Evolutionary conservation across 2,329 filamentous ascomycete genomes (phyloP).

Genomic region (Ceratocystis eucalypticola): DNA sequence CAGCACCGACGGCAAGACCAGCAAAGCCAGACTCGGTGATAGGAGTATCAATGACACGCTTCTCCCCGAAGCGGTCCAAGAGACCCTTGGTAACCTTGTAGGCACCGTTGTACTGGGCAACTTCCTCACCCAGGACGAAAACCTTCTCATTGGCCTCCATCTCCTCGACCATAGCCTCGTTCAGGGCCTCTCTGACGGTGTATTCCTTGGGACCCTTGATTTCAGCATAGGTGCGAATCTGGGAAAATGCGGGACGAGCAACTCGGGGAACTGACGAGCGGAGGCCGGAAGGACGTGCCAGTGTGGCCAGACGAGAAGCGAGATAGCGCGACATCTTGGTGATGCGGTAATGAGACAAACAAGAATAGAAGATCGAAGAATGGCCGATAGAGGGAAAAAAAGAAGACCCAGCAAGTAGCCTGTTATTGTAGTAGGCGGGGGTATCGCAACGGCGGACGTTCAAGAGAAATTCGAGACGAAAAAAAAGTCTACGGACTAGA

Average conservation of each 20-base stretch:
- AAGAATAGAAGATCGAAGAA: background rate
- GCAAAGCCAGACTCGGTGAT: slow-evolving; percentile 96
- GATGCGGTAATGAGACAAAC: slow-evolving; percentile 2
- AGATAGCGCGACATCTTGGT: slow-evolving; percentile 19
- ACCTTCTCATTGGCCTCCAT: slow-evolving; percentile 89
- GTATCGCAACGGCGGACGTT: slow-evolving; percentile 13
- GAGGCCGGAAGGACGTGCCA: slow-evolving; percentile 13
- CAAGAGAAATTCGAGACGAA: slow-evolving; percentile 9
- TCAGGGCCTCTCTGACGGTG: slow-evolving; percentile 92
- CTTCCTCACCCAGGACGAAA: slow-evolving; percentile 92
- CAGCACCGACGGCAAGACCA: slow-evolving; percentile 87
- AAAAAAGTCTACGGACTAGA: slow-evolving; percentile 12
- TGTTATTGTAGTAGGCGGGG: slow-evolving; percentile 10
- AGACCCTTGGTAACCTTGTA: slow-evolving; percentile 99
- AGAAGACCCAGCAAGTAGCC: slow-evolving; percentile 6
- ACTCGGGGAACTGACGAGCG: slow-evolving; percentile 16
- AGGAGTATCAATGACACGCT: slow-evolving; percentile 93
- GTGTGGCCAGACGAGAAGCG: slow-evolving; percentile 18
- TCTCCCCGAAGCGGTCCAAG: slow-evolving; percentile 90
- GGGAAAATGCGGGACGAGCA: slow-evolving; percentile 23
- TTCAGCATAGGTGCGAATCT: slow-evolving; percentile 44
- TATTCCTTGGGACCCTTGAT: slow-evolving; percentile 66
- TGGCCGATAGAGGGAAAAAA: background rate
- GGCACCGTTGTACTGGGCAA: slow-evolving; percentile 98
- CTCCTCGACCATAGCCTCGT: slow-evolving; percentile 96